phyloP scores from a whole-genome alignment of 2,329 filamentous ascomycete species.

The Epichloe bromicola region DNA sequence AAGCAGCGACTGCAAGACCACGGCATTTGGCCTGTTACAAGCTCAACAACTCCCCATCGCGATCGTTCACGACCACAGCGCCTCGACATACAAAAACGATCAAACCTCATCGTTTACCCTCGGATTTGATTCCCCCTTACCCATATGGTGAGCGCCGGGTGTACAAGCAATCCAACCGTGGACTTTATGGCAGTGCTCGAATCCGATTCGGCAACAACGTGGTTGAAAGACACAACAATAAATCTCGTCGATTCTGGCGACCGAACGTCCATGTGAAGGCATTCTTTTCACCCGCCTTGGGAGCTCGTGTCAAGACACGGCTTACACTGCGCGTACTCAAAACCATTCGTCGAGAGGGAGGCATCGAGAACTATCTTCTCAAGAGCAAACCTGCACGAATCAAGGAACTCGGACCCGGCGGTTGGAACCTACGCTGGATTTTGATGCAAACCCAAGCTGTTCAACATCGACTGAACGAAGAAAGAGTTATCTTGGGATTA shows the following conservation, averaged over 20 bases:
- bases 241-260: conserved; percentile 60
- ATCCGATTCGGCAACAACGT: conserved; percentile 74
- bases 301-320: conserved; percentile 50
- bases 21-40: background rate
- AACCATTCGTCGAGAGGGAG: conserved; percentile 73
- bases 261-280: conserved; percentile 61
- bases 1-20: background rate
- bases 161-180: conserved; percentile 71
- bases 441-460: conserved; percentile 66
- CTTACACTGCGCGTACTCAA: conserved; percentile 57
- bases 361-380: conserved; percentile 82
- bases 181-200: conserved; percentile 56
- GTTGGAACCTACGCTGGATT: conserved; percentile 82
- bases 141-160: conserved; percentile 56
- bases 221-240: conserved; percentile 54
- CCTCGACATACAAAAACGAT: conserved; percentile 26
- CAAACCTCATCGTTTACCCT: conserved; percentile 30
- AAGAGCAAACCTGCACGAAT: conserved; percentile 66
- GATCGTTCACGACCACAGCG: conserved; percentile 26
- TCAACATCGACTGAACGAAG: conserved; percentile 48
- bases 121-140: conserved; percentile 49
- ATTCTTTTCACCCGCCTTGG: conserved; percentile 51
- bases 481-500: conserved; percentile 55
- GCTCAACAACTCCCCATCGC: background rate
- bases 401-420: conserved; percentile 75